Conservation (phyloP, 2,329 filamentous ascomycete genomes). For the Xylaria arbuscula region DNA sequence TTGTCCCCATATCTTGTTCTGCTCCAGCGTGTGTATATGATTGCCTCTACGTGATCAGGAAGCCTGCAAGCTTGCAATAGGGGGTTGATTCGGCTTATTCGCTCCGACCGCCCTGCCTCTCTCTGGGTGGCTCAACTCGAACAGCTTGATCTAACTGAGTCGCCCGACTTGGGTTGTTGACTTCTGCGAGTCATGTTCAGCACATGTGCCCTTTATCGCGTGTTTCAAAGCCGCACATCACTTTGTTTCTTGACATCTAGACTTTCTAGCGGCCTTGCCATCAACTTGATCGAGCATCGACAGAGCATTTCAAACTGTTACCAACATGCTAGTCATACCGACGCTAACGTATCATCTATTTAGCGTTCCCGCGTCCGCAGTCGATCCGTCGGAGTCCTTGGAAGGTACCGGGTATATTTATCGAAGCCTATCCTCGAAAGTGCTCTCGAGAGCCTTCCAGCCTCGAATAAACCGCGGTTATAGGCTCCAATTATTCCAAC, state of each 20-base stretch:
- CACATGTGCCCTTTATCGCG: slow-evolving; percentile 29
- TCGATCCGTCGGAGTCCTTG: slow-evolving; percentile 15
- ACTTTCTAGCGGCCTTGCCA: slow-evolving; percentile 24
- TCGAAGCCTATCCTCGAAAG: slow-evolving; percentile 34
- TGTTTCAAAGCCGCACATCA: slow-evolving; percentile 33
- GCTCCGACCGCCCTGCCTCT: slow-evolving; percentile 10
- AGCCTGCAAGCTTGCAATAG: slow-evolving; percentile 11
- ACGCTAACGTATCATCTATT: slow-evolving; percentile 37
- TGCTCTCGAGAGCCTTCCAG: slow-evolving; percentile 20
- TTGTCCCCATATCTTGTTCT: slow-evolving; percentile 34
- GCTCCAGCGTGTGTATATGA: slow-evolving; percentile 38
- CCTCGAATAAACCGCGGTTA: slow-evolving; percentile 23
- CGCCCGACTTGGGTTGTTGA: slow-evolving; percentile 28
- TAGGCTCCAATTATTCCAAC: slow-evolving; percentile 30
- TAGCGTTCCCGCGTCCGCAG: slow-evolving; percentile 31
- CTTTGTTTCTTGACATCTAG: slow-evolving; percentile 31
- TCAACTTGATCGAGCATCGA: slow-evolving; percentile 23
- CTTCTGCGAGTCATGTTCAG: slow-evolving; percentile 42
- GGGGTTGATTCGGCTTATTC: background rate
- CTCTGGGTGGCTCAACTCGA: slow-evolving; percentile 17
- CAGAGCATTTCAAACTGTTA: slow-evolving; percentile 33
- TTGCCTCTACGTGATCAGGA: slow-evolving; percentile 35
- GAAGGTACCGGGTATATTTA: slow-evolving; percentile 30
- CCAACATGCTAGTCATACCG: slow-evolving; percentile 34
- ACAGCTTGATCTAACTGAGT: slow-evolving; percentile 23